These are phyloP conservation scores for Dryas octopetala DNA, from an alignment of 306 rosid genomes.

Conservation along the genomic window DNA sequence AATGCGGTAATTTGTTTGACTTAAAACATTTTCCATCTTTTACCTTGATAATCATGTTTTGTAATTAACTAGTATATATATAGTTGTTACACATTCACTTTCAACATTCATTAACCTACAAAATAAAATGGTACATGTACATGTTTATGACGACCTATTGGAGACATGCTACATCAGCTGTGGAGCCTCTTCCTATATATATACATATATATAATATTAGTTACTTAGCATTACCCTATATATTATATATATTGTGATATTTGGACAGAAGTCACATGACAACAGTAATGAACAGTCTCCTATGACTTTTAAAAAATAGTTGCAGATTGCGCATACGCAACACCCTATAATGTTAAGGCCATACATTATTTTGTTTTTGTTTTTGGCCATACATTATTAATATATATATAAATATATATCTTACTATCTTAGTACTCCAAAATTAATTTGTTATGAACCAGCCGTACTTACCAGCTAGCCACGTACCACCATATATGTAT, in stretches of 20 bases:
- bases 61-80: neutral
- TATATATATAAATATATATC: neutral
- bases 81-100: neutral
- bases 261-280: neutral
- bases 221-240: neutral
- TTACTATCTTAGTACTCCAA: neutral
- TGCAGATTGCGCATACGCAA: neutral
- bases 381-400: too few species aligned
- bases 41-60: neutral
- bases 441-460: too few species aligned
- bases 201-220: neutral
- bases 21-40: too few species aligned
- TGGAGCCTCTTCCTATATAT: neutral
- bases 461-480: too few species aligned
- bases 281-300: slow-evolving; percentile 9
- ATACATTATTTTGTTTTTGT: too few species aligned
- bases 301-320: neutral
- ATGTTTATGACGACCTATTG: neutral
- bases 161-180: neutral
- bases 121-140: too few species aligned
- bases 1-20: too few species aligned
- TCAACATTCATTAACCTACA: neutral
- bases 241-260: neutral
- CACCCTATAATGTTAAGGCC: too few species aligned
- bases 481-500: too few species aligned